Evolutionary conservation across 2,329 filamentous ascomycete genomes (phyloP).

Genomic region (Cercospora zeae-maydis): DNA sequence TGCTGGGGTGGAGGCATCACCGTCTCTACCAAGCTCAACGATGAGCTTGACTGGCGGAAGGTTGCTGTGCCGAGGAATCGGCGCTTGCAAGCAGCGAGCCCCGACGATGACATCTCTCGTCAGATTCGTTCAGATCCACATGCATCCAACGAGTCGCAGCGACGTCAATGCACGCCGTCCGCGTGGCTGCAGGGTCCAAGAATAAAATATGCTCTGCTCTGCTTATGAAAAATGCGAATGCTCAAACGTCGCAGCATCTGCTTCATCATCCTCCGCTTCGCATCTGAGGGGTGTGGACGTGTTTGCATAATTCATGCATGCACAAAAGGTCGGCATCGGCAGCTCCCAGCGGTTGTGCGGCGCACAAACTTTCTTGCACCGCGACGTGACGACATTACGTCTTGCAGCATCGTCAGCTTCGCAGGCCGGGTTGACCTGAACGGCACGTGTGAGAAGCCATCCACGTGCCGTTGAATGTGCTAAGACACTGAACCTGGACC

Average conservation of each 20-base stretch:
- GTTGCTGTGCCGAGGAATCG: background rate
- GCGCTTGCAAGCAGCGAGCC: background rate
- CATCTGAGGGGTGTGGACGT: too few species aligned
- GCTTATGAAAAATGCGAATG: background rate
- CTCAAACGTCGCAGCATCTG: background rate
- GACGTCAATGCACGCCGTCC: background rate
- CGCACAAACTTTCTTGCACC: background rate
- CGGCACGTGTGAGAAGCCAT: background rate
- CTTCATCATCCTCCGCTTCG: background rate
- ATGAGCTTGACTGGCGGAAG: background rate
- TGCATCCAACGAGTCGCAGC: background rate
- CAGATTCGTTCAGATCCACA: too few species aligned
- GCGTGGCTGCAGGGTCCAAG: background rate
- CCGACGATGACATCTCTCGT: background rate
- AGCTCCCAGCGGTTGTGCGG: background rate
- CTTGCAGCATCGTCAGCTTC: background rate
- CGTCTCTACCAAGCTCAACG: background rate
- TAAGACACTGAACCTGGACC: background rate
- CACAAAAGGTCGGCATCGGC: background rate
- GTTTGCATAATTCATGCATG: background rate
- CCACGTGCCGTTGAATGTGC: background rate
- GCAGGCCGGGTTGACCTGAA: background rate
- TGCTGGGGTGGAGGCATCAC: too few species aligned
- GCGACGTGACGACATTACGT: background rate
- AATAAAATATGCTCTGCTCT: background rate